phyloP scores from a whole-genome alignment of 208 protist species.

The Novymonas esmeraldas region DNA sequence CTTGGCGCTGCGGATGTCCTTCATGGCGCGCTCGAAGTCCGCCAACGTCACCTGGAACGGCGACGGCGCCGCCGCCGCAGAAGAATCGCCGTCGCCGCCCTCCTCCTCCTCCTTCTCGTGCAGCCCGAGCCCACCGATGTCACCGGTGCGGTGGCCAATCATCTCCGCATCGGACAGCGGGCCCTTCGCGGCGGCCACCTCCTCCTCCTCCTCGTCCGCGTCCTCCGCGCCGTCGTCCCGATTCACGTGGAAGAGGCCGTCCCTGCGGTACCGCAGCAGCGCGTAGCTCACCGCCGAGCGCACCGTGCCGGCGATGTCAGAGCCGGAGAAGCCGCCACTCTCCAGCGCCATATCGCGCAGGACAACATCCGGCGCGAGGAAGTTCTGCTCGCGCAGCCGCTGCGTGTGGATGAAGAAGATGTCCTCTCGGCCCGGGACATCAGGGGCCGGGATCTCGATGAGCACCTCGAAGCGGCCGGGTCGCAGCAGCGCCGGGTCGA shows the following conservation, averaged over 20 bases:
- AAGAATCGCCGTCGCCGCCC: not conserved
- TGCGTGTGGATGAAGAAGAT: constrained; percentile 94
- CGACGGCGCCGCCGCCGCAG: not conserved
- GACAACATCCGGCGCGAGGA: constrained; percentile 84
- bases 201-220: not conserved
- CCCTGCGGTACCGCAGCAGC: constrained; percentile 63
- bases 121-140: constrained; percentile 4
- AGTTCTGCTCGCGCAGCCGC: constrained; percentile 82
- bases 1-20: constrained; percentile 49
- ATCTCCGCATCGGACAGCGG: constrained; percentile 6
- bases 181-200: not conserved
- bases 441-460: constrained; percentile 88
- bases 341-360: constrained; percentile 89
- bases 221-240: not conserved
- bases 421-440: constrained; percentile 75
- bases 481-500: constrained; percentile 93
- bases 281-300: constrained; percentile 85
- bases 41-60: constrained; percentile 9
- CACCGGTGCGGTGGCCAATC: constrained; percentile 15
- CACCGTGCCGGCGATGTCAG: constrained; percentile 92
- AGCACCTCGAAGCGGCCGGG: constrained; percentile 95
- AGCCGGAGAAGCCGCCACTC: constrained; percentile 98
- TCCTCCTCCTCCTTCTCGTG: not conserved
- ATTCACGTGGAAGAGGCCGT: constrained; percentile 2
- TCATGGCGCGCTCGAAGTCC: constrained; percentile 42